Base-by-base conservation (phyloP, 805 yeast genomes). In the Sugiyamaella lignohabitans region DNA sequence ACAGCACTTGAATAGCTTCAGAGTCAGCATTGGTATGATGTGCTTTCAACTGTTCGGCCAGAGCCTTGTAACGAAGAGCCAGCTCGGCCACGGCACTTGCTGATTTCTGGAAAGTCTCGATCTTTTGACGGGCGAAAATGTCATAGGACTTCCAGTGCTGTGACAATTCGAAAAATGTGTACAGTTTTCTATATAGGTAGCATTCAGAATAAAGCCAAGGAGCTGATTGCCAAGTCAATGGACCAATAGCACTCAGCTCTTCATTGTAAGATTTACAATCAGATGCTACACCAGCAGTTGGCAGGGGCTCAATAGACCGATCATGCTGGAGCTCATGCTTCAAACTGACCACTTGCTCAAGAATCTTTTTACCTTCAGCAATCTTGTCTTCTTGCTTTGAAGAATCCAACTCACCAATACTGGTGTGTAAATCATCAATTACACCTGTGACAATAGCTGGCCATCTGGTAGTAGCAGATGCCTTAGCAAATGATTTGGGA, bases 141-240 rank as follows among this genome's bases (percentile, higher is more conserved):
- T 93, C 98, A 62, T 79, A 88, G 11, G 68, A 56, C 38, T 62
- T 53, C 82, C 82, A 80, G 51, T 58, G 48, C 48, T 50, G 40
- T 8, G 69, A 61, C 45, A 48, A 52, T 52, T 53, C 64, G 37
- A 70, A 53, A 32, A 49, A 53, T 24, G 53, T 49, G 48, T 60
- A 62, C 22, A 66, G 47, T 38, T 50, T 63, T 49, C 95, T 79
- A 67, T 93, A 93, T 49, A 93, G 62, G 60, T 83, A 82, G 63
- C 96, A 83, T 64, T 94, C 99, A 37, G 84, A 70, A 59, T 74
- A 83, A 45, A 93, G 69, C 99, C 99, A 93, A 17, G 95, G 96
- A 1, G 91, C 94, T 5, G 82, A 72, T 40, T 71, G 67, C 97
- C 97, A 93, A 14, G 84, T 77, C 2, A 49, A 42, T 11, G 46